Evolutionary conservation across 2,329 filamentous ascomycete genomes (phyloP).

Genomic region (Emmonsiellopsis sp.): DNA sequence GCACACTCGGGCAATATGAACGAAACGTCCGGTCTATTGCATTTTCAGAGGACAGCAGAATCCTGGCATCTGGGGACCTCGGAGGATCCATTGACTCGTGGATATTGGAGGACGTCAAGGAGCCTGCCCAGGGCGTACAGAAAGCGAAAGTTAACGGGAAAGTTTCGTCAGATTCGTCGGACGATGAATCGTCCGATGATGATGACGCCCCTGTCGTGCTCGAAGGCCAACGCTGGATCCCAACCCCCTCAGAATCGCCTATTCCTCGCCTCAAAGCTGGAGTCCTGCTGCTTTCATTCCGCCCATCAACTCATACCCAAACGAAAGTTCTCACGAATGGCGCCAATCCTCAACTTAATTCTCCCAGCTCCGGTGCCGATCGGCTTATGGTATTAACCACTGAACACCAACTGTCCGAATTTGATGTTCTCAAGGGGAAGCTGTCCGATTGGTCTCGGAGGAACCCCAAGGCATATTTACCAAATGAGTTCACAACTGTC

Average conservation of each 20-base stretch:
- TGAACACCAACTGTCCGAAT: constrained; percentile 62
- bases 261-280: constrained; percentile 59
- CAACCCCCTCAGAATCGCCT: constrained; percentile 60
- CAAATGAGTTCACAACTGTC: constrained; percentile 62
- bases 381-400: constrained; percentile 54
- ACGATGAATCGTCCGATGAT: constrained; percentile 26
- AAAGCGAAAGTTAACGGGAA: constrained; percentile 23
- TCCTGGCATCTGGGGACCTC: constrained; percentile 72
- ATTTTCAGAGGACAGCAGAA: constrained; percentile 72
- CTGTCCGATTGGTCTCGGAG: constrained; percentile 78
- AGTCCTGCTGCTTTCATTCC: constrained; percentile 61
- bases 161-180: constrained; percentile 39
- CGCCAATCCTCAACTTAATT: constrained; percentile 15
- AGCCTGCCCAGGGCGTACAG: constrained; percentile 29
- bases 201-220: constrained; percentile 43
- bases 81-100: constrained; percentile 83
- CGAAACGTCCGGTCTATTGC: constrained; percentile 63
- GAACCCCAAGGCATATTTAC: constrained; percentile 68
- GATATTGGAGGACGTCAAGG: constrained; percentile 55
- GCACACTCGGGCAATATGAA: constrained; percentile 66
- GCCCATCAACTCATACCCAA: constrained; percentile 29
- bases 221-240: constrained; percentile 62
- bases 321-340: constrained; percentile 35
- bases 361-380: constrained; percentile 36
- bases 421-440: constrained; percentile 67